Evolutionary conservation across 2,329 filamentous ascomycete genomes (phyloP).

Genomic region (Aspergillus fumigatiaffinis): DNA sequence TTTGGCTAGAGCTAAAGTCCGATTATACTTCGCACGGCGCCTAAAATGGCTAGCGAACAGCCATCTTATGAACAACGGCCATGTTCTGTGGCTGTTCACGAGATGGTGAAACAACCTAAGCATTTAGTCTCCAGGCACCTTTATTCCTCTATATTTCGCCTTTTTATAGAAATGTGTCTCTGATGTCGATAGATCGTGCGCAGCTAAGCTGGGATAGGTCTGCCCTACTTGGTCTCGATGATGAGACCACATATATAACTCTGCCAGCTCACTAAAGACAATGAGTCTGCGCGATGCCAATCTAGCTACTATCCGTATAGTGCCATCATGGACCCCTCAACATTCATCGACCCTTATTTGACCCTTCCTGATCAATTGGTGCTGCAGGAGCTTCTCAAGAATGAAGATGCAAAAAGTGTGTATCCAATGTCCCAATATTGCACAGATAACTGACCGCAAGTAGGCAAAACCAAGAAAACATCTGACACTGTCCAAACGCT

Average conservation of each 20-base stretch:
- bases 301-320: background rate
- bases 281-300: no score
- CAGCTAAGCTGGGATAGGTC: background rate
- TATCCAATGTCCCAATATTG: background rate
- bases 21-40: no score
- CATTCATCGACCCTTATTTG: background rate
- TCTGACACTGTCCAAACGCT: conserved; percentile 41
- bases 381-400: background rate
- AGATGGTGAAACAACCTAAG: background rate
- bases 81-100: background rate
- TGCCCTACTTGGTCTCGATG: no score
- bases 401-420: background rate
- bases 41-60: no score
- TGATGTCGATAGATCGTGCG: no score
- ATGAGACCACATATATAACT: no score
- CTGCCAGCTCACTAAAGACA: no score
- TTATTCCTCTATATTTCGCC: background rate
- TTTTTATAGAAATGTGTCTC: background rate
- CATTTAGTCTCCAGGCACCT: background rate
- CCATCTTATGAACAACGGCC: no score
- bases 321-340: background rate
- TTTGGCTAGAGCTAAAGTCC: no score
- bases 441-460: background rate
- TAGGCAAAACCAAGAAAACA: conserved; percentile 13
- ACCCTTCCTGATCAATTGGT: background rate